phyloP scores from a whole-genome alignment of 2,329 filamentous ascomycete genomes.

The Fusarium tupiense region DNA sequence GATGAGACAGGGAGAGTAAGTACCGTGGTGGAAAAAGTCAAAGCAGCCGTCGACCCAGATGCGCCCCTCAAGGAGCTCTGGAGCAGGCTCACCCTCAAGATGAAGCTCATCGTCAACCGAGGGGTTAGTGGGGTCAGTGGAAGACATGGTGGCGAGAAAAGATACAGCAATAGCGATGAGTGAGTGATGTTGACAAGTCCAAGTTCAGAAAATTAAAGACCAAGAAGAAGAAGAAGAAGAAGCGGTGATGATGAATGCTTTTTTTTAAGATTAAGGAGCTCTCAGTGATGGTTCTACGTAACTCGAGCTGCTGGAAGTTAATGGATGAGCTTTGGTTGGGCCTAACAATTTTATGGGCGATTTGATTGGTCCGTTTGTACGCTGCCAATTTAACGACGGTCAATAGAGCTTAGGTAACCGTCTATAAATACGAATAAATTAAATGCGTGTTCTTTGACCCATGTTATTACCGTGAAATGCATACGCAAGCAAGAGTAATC shows the following conservation, averaged over 20 bases:
- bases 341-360: slow-evolving; percentile 26
- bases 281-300: slow-evolving; percentile 4
- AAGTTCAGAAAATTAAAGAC: not conserved
- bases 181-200: not conserved
- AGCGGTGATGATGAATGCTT: slow-evolving; percentile 3
- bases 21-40: slow-evolving; percentile 97
- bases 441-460: not conserved
- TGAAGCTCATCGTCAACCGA: slow-evolving; percentile 38
- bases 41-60: slow-evolving; percentile 99
- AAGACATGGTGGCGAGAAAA: slow-evolving; percentile 26
- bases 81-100: slow-evolving; percentile 58
- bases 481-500: not conserved
- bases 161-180: not conserved
- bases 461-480: not conserved
- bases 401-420: not conserved
- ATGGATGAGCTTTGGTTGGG: not conserved
- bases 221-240: not conserved
- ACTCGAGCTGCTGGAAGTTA: slow-evolving; percentile 25
- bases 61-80: slow-evolving; percentile 71
- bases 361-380: slow-evolving; percentile 26
- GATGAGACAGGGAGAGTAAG: not conserved
- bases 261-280: slow-evolving; percentile 15
- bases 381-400: not conserved
- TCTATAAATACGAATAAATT: not conserved
- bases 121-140: slow-evolving; percentile 38